Evolutionary conservation across 2,329 filamentous ascomycete genomes (phyloP), one percentile per base, ranked within the genome.

Genomic region (Cladobotryum mycophilum): DNA sequence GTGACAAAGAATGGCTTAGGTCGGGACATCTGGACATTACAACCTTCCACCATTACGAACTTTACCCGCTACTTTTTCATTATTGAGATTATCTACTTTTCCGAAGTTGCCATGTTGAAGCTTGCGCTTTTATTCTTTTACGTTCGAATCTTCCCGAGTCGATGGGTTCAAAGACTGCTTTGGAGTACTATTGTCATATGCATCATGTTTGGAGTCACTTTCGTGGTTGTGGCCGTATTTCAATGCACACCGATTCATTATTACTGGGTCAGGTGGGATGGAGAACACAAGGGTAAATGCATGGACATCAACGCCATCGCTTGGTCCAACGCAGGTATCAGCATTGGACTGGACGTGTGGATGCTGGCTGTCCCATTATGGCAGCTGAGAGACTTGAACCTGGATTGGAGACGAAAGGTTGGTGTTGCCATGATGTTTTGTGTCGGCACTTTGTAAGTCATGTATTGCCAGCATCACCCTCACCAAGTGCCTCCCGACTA

Each of bases 181-280:
- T 71, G 68, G 63, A 66, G 53, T n/a, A 75, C 74, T 0, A 56
- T 76, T 35, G 56, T 57, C 4, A 66, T 76, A 48, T 70, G 68
- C 41, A 37, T 60, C 5, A 8, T 70, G 1, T 74, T 68, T 47
- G 73, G 73, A 2, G 3, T 72, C 14, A 56, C 62, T 3, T 80
- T 76, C 36, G 48, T 72, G 15, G 53, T 77, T 3, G 60, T 70
- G 11, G 70, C 66, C 13, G 58, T 77, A 12, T 76, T 80, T 36
- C 74, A 80, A 53, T 82, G 79, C 59, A 60, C 56, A 2, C 80
- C 79, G 0, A 64, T 82, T 17, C 62, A 60, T 13, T 74, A 70
- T 51, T 77, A 74, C 59, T 84, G 81, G 81, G 67, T 63, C 0
- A 64, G 64, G 14, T 83, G 79, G 77, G 72, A 78, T 42, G 70